phyloP scores from a whole-genome alignment of 768 basidiomycete species.

The Chalciporus pseudorubinellus region DNA sequence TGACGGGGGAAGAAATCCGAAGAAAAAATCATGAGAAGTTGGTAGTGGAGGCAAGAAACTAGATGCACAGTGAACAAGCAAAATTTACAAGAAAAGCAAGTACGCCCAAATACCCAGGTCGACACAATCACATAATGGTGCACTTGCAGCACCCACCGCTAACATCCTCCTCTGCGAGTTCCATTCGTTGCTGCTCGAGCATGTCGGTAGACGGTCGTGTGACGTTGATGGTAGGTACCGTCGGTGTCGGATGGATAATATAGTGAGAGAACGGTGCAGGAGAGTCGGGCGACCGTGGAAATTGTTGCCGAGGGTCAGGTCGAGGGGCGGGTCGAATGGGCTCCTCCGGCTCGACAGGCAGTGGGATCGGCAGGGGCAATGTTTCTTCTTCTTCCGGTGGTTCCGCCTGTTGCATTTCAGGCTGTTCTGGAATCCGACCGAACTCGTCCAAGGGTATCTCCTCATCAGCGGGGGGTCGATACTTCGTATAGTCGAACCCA shows the following conservation, averaged over 20 bases:
- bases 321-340: conserved; percentile 26
- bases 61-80: conserved; percentile 25
- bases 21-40: conserved; percentile 1
- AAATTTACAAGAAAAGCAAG: conserved; percentile 19
- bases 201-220: conserved; percentile 30
- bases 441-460: conserved; percentile 70
- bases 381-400: not conserved
- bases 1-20: not conserved
- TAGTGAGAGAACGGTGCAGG: conserved; percentile 69
- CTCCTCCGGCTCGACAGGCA: conserved; percentile 29
- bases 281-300: conserved; percentile 41
- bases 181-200: conserved; percentile 25
- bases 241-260: conserved; percentile 8
- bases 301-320: conserved; percentile 13
- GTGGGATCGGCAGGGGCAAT: conserved; percentile 12
- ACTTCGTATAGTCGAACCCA: conserved; percentile 72
- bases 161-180: conserved; percentile 45
- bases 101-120: conserved; percentile 21
- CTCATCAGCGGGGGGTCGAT: conserved; percentile 45
- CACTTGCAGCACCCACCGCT: conserved; percentile 71
- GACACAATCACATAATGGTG: conserved; percentile 68
- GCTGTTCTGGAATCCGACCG: conserved; percentile 39
- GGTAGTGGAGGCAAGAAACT: conserved; percentile 8
- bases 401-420: conserved; percentile 4
- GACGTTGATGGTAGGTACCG: conserved; percentile 33